Base-by-base conservation (phyloP, 768 basidiomycete species). In the Candolleomyces eurysporus region DNA sequence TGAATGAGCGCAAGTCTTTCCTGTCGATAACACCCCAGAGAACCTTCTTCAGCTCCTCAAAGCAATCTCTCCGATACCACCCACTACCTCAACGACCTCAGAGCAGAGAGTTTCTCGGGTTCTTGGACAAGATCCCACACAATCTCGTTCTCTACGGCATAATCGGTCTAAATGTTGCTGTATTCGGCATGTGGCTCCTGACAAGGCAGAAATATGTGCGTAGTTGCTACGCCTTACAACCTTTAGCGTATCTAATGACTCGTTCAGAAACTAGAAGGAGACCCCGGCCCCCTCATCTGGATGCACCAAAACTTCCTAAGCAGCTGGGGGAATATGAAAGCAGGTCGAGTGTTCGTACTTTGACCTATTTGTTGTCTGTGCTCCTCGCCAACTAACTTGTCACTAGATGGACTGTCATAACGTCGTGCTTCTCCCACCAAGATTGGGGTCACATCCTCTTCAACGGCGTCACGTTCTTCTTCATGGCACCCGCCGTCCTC, bases 381-480 rank as follows among this genome's bases (percentile, higher is more conserved):
- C 53, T 16, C 30, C 57, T 42, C 16, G 54, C 58, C 31, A 45
- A n/a, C 61, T 13, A 11, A 31, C 40, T 30, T 30, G 22, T 21
- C 55, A 31, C n/a, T 58, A 94, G 92, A 69, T 93, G 90, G 90
- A 91, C 90, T 0, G 75, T 86, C 26, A 64, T 92, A 10, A 90
- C 91, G 0, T 76, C 83, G 17, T 80, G 78, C 61, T 94, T 94
- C 76, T 91, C 90, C 4, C 91, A 93, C 66, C 71, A 79, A 64
- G 78, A 81, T 31, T 43, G 79, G n/a, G 63, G 69, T 0, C 91
- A 93, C 67, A 81, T 90, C 4, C 64, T 91, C n/a, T 79, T 91
- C 71, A 93, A 93, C 67, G 85, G 84, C n/a, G 81, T 91, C 68
- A 86, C 88, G 0, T 91, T 85, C 73, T 91, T 80, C 72, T 93